phyloP scores from a whole-genome alignment of 2,329 filamentous ascomycete genomes.

The Diaporthe aspalathi region DNA sequence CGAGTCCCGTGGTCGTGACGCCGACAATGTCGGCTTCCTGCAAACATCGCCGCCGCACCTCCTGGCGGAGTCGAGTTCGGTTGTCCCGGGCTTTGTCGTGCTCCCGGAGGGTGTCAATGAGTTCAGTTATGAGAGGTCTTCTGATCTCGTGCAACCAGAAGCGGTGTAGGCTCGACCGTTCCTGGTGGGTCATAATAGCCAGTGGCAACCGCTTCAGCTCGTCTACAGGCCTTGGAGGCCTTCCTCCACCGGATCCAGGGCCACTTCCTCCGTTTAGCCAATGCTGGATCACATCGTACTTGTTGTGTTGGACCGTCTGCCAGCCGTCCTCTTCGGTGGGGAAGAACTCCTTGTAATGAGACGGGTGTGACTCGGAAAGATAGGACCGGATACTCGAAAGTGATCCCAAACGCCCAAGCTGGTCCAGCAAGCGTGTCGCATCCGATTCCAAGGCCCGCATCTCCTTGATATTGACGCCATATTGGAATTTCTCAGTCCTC shows the following conservation, averaged over 20 bases:
- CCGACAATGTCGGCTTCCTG: slow-evolving; percentile 62
- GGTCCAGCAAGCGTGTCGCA: background rate
- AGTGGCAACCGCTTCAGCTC: slow-evolving; percentile 33
- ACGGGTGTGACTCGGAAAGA: background rate
- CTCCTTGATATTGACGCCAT: no score
- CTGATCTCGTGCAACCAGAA: slow-evolving; percentile 47
- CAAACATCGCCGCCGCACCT: slow-evolving; percentile 54
- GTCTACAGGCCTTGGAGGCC: background rate
- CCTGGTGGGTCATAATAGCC: slow-evolving; percentile 41
- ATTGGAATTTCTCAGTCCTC: slow-evolving; percentile 49
- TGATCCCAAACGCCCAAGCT: background rate
- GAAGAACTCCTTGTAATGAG: background rate
- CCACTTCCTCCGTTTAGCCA: slow-evolving; percentile 41
- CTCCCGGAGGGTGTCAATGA: slow-evolving; percentile 33
- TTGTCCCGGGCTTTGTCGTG: slow-evolving; percentile 31
- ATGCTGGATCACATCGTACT: slow-evolving; percentile 34
- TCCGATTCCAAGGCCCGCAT: background rate
- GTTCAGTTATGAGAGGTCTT: slow-evolving; percentile 39
- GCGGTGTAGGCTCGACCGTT: slow-evolving; percentile 45
- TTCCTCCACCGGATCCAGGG: background rate
- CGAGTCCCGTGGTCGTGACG: slow-evolving; percentile 70
- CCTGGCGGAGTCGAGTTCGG: slow-evolving; percentile 37
- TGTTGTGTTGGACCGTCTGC: background rate
- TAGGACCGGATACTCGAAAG: background rate
- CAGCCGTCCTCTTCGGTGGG: slow-evolving; percentile 37